phyloP scores from a whole-genome alignment of 2,329 filamentous ascomycete genomes.

The Stagonosporopsis cucurbitacearum region DNA sequence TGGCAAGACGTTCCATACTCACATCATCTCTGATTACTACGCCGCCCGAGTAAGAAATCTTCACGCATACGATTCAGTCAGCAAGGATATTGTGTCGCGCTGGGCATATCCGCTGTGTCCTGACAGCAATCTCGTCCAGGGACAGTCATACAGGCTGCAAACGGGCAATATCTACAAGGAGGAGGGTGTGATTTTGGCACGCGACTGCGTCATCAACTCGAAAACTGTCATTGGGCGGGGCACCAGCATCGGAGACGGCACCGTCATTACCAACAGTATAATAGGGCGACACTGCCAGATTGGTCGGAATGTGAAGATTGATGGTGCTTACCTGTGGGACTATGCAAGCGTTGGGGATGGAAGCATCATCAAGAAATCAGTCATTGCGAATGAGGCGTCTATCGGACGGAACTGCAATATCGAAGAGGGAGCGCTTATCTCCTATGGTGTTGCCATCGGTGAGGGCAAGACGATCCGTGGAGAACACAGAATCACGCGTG shows the following conservation, averaged over 20 bases:
- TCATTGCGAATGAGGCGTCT: constrained; percentile 75
- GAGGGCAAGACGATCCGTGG: constrained; percentile 61
- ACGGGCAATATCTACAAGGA: constrained; percentile 79
- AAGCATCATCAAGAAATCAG: constrained; percentile 70
- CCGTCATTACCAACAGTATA: constrained; percentile 74
- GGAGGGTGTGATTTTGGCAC: constrained; percentile 74
- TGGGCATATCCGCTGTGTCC: constrained; percentile 91
- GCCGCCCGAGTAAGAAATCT: constrained; percentile 85
- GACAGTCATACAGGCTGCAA: constrained; percentile 75
- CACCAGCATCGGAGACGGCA: constrained; percentile 76
- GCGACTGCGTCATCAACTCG: constrained; percentile 72
- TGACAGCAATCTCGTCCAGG: constrained; percentile 82
- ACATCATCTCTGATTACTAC: constrained; percentile 83
- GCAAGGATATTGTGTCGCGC: constrained; percentile 80
- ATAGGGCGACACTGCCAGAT: constrained; percentile 87
- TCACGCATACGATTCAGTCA: constrained; percentile 88
- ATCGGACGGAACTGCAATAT: constrained; percentile 76
- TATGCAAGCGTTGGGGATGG: constrained; percentile 78
- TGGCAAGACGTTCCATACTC: constrained; percentile 93
- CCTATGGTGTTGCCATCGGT: constrained; percentile 75
- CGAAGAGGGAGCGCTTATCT: constrained; percentile 76
- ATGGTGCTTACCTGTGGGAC: constrained; percentile 88
- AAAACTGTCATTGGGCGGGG: constrained; percentile 77
- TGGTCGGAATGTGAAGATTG: constrained; percentile 80
- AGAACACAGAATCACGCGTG: constrained; percentile 54